Evolutionary conservation across 495 filamentous ascomycete species (phyloP), one percentile per base, ranked within the genome.

Genomic region (Cairneyella variabilis): DNA sequence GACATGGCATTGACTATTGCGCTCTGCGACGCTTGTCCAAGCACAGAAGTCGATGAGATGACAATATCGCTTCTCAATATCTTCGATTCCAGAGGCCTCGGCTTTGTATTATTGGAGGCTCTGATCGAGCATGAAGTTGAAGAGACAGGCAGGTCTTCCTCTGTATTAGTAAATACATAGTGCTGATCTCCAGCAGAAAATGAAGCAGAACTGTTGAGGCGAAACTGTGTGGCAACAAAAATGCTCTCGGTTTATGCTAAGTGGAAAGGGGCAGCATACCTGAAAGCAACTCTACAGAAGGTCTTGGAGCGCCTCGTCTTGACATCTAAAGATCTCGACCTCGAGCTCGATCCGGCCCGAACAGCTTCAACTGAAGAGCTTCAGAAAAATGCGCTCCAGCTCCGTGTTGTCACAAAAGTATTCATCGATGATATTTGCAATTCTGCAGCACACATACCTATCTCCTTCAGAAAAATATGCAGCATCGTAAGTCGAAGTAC

Each of bases 211-310:
- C 66, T 86, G 17, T 66, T 85, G 7, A 72, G 83, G 14, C 70
- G 82, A 34, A 84, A 83, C 23, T 84, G 80, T 54, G 82, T 86
- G 3, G 76, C 83, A 18, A 86, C 83, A 9, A 86, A 86, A 62
- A 82, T 84, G 79, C 73, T 86, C 9, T 83, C 83, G 11, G 71
- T 83, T 36, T 86, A 82, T 57, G 83, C 80, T 3, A 84, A 80
- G 52, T 86, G 82, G 83, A 85, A 86, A 66, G 83, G 83, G 17
- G 63, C 72, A 16, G 62, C 70, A 27, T 86, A 86, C 56, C 73
- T 86, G 26, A 79, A 76, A 58, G 68, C 71, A n/a, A 84, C 83
- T 2, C 66, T 86, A 23, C 80, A 84, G 56, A 79, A 80, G 46
- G 79, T 83, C 3, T 64, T 86, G 4, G 76, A 83, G 64, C 69